Evolutionary conservation across 257 asterid species (phyloP).

Genomic region (Rhazya stricta): DNA sequence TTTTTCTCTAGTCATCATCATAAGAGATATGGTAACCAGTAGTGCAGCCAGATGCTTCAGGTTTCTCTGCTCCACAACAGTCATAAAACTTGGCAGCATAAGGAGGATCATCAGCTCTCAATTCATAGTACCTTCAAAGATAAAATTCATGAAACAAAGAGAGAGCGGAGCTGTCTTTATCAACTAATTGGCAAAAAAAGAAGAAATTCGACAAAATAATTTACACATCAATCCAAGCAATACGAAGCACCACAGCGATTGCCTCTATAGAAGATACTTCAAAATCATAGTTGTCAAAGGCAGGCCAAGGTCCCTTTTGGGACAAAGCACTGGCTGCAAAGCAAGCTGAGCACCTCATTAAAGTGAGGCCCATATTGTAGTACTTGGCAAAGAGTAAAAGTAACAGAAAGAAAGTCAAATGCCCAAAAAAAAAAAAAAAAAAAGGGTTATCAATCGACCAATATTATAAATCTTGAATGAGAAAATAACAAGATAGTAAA

Average conservation of each 20-base stretch:
- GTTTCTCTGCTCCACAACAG: conserved; percentile 90
- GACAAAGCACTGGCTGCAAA: neutral
- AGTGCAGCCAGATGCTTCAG: conserved; percentile 69
- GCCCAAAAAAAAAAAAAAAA: neutral
- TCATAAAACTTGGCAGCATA: conserved; percentile 94
- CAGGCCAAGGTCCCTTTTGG: neutral
- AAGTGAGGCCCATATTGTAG: neutral
- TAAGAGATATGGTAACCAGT: conserved; percentile 63
- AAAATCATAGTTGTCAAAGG: neutral
- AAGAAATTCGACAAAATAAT: neutral
- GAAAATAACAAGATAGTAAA: neutral
- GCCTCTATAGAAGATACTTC: neutral
- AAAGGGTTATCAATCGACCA: neutral
- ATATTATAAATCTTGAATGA: neutral
- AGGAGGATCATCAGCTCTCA: conserved; percentile 84
- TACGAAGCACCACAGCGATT: neutral
- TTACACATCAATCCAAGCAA: neutral
- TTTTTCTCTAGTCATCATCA: conserved; percentile 39
- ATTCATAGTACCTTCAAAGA: conserved; percentile 66
- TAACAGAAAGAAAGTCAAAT: neutral
- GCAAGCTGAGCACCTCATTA: neutral
- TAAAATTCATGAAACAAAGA: neutral
- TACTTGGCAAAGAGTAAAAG: neutral
- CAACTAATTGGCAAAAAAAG: neutral
- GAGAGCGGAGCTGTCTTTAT: neutral